Evolutionary conservation across 169 alveolate genomes (phyloP).

Genomic region (Amoebophrya sp.): DNA sequence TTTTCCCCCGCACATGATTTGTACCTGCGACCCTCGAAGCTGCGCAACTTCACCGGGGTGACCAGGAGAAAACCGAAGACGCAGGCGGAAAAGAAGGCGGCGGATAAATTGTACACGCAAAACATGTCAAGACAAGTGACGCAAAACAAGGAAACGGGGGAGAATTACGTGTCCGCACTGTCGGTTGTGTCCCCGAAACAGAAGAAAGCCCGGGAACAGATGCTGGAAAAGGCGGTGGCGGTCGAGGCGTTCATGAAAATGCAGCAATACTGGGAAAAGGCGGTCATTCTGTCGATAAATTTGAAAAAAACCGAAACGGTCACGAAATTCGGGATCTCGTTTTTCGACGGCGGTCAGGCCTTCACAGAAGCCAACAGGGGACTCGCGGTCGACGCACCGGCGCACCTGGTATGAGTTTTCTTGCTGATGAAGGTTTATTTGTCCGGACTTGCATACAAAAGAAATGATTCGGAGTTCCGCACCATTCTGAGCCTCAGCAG

Average conservation of each 20-base stretch:
- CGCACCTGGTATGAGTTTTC: not conserved
- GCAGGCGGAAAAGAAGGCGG: too few relatives aligned
- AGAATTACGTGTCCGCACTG: not conserved
- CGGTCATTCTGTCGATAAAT: not conserved
- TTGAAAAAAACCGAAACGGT: not conserved
- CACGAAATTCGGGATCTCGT: not conserved
- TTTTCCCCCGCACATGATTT: not conserved
- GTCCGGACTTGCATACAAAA: too few relatives aligned
- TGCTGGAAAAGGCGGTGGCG: not conserved
- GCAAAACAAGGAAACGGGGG: not conserved
- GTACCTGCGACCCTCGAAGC: not conserved
- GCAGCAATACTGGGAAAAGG: not conserved
- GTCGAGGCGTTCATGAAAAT: not conserved
- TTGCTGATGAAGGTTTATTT: not conserved
- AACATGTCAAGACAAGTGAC: not conserved
- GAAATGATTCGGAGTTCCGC: too few relatives aligned
- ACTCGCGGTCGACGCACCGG: not conserved
- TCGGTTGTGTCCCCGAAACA: not conserved
- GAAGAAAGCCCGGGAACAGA: not conserved
- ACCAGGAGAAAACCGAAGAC: too few relatives aligned
- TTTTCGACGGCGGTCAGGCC: not conserved
- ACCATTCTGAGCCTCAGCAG: too few relatives aligned
- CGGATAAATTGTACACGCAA: not conserved
- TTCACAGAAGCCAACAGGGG: not conserved
- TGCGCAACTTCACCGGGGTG: not conserved